phyloP scores from a whole-genome alignment of 257 asterid species.

The Solanum phureja region DNA sequence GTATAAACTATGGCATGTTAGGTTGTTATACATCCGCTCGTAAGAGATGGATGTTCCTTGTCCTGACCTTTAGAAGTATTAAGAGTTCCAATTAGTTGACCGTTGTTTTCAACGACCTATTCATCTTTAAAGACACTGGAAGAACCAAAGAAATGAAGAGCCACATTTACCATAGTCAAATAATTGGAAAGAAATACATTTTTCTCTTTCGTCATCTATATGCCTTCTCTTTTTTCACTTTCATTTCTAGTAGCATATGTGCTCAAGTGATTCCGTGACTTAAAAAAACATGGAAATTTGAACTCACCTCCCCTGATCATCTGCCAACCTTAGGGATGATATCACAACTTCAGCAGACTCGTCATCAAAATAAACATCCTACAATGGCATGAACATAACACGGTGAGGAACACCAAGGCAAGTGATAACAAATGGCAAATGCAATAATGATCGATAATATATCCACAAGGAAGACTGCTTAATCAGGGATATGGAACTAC shows the following conservation, averaged over 20 bases:
- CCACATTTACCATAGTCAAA: not conserved
- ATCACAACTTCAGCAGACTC: conserved; percentile 97
- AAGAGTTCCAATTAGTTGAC: not conserved
- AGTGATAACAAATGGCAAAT: conserved; percentile 1
- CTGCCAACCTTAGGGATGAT: conserved; percentile 90
- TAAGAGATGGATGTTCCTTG: not conserved
- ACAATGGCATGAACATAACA: not conserved
- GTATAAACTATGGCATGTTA: not conserved
- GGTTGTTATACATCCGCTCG: not conserved
- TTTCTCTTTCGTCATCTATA: not conserved
- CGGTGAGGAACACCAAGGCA: not conserved
- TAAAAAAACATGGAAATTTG: not conserved
- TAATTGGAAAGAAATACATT: not conserved
- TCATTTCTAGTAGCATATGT: not conserved
- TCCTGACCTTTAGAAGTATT: not conserved
- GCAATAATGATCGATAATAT: not conserved
- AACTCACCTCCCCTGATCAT: conserved; percentile 93
- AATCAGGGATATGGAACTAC: not conserved
- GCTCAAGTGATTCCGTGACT: not conserved
- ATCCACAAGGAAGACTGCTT: not conserved
- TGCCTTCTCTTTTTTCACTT: not conserved
- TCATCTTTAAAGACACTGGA: not conserved
- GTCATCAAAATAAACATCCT: conserved; percentile 96
- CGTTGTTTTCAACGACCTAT: not conserved
- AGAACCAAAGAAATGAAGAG: not conserved